Base-by-base conservation (phyloP, 2,329 filamentous ascomycete genomes). In the Cyphellophora europaea region DNA sequence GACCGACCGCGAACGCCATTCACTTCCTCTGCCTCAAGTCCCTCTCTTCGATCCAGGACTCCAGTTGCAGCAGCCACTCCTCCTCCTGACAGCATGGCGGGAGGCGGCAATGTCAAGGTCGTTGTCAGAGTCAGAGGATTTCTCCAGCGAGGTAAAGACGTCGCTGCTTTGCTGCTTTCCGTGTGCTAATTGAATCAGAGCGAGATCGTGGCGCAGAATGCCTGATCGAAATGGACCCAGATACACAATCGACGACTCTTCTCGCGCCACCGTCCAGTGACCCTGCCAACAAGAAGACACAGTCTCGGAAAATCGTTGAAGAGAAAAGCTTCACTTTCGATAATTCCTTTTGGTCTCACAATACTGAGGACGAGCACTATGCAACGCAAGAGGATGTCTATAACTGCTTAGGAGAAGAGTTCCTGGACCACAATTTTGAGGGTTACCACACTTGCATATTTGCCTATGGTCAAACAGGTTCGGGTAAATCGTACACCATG, bases 371-470 rank as follows among this genome's bases (percentile, higher is more conserved):
- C 54, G 66, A 76, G 19, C 85, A 95, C 62, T 98, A 95, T 56
- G 88, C 91, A 3, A 74, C 81, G 42, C 91, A 98, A 57, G 84
- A 87, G 51, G 84, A 95, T 52, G 82, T 98, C 37, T 96, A 98
- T 68, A 85, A 91, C 53, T 82, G 82, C 40, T 72, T 98, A 15
- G 91, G 91, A 36, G 87, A 95, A 58, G 91, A 96, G 54, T 96
- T 98, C 49, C 72, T 98, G 43, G 91, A 98, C 59, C 91, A 98
- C 71, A 98, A 98, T 64, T 98, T 98, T 52, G 88, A 95, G 56
- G 91, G 91, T 45, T 98, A 98, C 65, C 89, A 98, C 62, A 98
- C 91, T 0, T 98, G 91, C 59, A 98, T 98, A 49, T 96, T 98
- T 55, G 91, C 91, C 41, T 96, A 98, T 53, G 91, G 91, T 8